These are phyloP conservation scores for Zangia roseola DNA, from an alignment of 768 basidiomycete genomes.

Conservation along the genomic window DNA sequence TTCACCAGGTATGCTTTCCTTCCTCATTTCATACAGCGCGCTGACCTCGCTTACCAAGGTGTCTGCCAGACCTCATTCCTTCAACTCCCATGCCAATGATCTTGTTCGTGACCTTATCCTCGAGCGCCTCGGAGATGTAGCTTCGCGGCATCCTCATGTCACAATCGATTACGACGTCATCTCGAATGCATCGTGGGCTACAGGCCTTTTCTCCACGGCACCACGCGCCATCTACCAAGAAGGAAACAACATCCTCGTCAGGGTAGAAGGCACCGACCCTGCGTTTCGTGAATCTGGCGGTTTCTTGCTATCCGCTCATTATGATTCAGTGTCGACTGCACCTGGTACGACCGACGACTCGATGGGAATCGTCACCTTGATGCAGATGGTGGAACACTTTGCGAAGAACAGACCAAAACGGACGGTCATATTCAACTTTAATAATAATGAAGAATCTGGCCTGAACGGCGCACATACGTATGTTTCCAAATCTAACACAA, in stretches of 20 bases:
- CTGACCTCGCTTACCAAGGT: slow-evolving; percentile 40
- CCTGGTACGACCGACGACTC: slow-evolving; percentile 78
- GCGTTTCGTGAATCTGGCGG: slow-evolving; percentile 35
- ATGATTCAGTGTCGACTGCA: slow-evolving; percentile 76
- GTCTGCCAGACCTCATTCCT: slow-evolving; percentile 69
- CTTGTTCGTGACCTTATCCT: slow-evolving; percentile 60
- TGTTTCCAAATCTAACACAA: slow-evolving; percentile 12
- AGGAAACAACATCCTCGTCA: slow-evolving; percentile 66
- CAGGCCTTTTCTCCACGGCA: slow-evolving; percentile 10
- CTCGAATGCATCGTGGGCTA: slow-evolving; percentile 51
- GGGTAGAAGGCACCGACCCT: slow-evolving; percentile 52
- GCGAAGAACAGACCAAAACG: slow-evolving; percentile 47
- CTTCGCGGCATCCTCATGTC: slow-evolving; percentile 43
- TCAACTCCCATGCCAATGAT: slow-evolving; percentile 77
- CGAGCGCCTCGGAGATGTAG: slow-evolving; percentile 47
- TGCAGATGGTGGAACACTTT: slow-evolving; percentile 63
- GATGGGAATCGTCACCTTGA: slow-evolving; percentile 64
- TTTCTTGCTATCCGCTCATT: slow-evolving; percentile 79
- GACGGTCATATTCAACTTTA: slow-evolving; percentile 79
- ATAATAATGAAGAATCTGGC: slow-evolving; percentile 83
- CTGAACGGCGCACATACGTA: slow-evolving; percentile 71
- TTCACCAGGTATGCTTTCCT: slow-evolving; percentile 45
- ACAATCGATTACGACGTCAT: slow-evolving; percentile 49
- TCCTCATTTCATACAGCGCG: not conserved
- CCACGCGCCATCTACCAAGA: slow-evolving; percentile 53